Evolutionary conservation across 441 rosid genomes (phyloP).

Genomic region (Adansonia gregorii): DNA sequence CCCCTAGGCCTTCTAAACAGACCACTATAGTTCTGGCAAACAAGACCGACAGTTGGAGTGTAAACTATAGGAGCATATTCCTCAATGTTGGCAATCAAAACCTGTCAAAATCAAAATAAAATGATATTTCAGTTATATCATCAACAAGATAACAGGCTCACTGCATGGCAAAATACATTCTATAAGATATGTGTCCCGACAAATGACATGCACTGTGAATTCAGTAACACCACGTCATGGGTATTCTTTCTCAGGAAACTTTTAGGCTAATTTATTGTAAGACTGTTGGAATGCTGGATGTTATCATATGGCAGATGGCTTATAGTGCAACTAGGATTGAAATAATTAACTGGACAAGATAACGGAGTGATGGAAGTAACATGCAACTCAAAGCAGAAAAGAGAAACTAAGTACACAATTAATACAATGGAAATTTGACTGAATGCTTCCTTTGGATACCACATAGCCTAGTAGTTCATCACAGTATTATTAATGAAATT

Average conservation of each 20-base stretch:
- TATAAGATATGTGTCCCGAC: background rate
- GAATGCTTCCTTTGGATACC: background rate
- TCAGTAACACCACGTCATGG: background rate
- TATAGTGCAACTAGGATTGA: background rate
- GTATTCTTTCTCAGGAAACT: background rate
- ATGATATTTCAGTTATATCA: constrained; percentile 9
- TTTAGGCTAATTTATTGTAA: constrained; percentile 8
- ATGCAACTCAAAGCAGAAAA: background rate
- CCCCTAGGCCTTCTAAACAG: constrained; percentile 98
- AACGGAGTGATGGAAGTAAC: background rate
- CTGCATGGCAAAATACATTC: background rate
- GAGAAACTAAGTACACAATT: background rate
- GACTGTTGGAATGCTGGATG: background rate
- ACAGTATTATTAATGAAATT: background rate
- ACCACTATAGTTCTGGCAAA: constrained; percentile 96
- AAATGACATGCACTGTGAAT: background rate
- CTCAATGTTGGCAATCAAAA: constrained; percentile 85
- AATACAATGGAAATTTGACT: background rate
- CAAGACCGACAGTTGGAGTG: constrained; percentile 99
- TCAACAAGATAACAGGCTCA: background rate
- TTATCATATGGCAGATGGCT: background rate
- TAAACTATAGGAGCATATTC: constrained; percentile 99
- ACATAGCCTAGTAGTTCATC: background rate
- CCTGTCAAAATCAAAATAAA: constrained; percentile 51
- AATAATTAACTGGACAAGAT: background rate